These are phyloP conservation scores for Rhizopogon salebrosus DNA, from an alignment of 768 basidiomycete genomes.

Conservation along the genomic window DNA sequence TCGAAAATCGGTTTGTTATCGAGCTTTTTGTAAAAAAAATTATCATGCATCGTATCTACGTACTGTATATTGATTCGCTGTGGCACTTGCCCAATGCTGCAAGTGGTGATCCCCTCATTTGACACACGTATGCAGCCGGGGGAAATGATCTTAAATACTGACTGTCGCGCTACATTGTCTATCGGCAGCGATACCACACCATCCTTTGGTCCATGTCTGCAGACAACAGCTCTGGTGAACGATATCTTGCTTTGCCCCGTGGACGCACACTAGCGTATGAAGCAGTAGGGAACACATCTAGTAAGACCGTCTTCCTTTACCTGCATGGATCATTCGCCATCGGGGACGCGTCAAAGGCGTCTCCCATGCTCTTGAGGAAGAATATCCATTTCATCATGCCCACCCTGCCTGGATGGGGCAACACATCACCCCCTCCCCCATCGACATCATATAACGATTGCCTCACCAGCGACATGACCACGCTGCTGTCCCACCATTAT, in stretches of 20 bases:
- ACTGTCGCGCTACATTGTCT: too few relatives aligned
- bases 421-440: conserved; percentile 37
- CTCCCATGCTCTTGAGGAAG: conserved; percentile 32
- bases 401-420: conserved; percentile 57
- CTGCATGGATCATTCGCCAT: conserved; percentile 52
- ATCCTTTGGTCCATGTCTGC: background rate
- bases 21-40: too few relatives aligned
- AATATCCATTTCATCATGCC: conserved; percentile 44
- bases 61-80: too few relatives aligned
- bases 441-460: conserved; percentile 33
- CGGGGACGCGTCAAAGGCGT: conserved; percentile 35
- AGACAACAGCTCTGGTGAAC: conserved; percentile 3
- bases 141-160: background rate
- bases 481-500: conserved; percentile 46
- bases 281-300: conserved; percentile 46
- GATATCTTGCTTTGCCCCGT: conserved; percentile 19
- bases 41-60: too few relatives aligned
- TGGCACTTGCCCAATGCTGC: too few relatives aligned
- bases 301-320: conserved; percentile 44
- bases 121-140: background rate
- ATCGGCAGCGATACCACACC: too few relatives aligned
- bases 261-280: conserved; percentile 51
- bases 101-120: too few relatives aligned
- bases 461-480: conserved; percentile 39
- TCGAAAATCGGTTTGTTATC: too few relatives aligned